Evolutionary conservation across 371 early-diverging fungal species (phyloP).

Genomic region (Zancudomyces culisetae): DNA sequence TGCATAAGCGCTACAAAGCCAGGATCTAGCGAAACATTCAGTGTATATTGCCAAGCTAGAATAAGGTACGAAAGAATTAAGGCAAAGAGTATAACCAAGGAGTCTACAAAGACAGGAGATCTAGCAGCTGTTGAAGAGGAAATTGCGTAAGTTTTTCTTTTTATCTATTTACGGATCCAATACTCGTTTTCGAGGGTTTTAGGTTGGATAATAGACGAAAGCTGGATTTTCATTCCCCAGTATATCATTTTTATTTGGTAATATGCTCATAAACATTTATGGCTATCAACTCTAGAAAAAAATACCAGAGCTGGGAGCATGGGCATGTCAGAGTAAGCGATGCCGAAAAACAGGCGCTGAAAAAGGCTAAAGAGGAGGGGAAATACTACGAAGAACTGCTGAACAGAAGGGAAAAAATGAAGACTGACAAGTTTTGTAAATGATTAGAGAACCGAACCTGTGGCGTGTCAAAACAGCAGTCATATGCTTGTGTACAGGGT

Average conservation of each 20-base stretch:
- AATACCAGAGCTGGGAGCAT: slow-evolving; percentile 2
- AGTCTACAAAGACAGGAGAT: not conserved
- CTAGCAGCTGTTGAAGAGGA: slow-evolving; percentile 1
- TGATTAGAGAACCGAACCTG: too few species aligned
- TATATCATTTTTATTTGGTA: too few species aligned
- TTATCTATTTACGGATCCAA: too few species aligned
- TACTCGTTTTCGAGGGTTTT: too few species aligned
- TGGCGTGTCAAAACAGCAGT: not conserved
- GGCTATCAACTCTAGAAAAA: not conserved
- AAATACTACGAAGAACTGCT: slow-evolving; percentile 4
- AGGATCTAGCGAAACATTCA: slow-evolving; percentile 2
- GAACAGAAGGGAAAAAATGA: slow-evolving; percentile 3
- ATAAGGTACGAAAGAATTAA: not conserved
- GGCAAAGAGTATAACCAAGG: not conserved
- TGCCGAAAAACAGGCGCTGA: not conserved
- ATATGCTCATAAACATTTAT: too few species aligned
- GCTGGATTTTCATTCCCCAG: too few species aligned
- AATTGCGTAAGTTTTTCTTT: not conserved
- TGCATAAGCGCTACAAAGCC: not conserved
- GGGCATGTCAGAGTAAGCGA: not conserved
- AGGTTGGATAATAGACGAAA: too few species aligned
- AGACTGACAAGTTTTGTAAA: slow-evolving; percentile 5
- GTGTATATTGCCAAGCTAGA: slow-evolving; percentile 4
- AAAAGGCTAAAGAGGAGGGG: slow-evolving; percentile 4
- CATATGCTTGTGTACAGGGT: too few species aligned